Evolutionary conservation across 768 basidiomycete species (phyloP).

Genomic region (Amanita rubescens): DNA sequence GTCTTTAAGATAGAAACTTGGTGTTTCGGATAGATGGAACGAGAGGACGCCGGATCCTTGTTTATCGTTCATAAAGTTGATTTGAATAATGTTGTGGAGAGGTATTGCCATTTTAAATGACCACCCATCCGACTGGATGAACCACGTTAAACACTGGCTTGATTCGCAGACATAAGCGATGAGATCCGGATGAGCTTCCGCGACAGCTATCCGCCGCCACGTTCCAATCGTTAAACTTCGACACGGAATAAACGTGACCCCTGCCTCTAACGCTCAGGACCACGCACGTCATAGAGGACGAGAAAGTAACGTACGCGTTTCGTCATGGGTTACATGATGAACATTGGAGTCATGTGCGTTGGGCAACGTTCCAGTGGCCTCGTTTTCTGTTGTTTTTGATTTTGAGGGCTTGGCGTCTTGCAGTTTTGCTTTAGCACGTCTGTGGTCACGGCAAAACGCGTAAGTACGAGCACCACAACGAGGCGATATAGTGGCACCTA

Average conservation of each 20-base stretch:
- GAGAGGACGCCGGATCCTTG: constrained; percentile 53
- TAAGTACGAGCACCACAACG: constrained; percentile 3
- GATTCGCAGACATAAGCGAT: constrained; percentile 68
- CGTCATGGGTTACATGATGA: constrained; percentile 63
- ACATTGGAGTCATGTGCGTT: constrained; percentile 52
- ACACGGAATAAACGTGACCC: constrained; percentile 71
- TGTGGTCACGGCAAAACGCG: constrained; percentile 19
- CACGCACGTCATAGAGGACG: background rate
- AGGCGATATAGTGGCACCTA: constrained; percentile 37
- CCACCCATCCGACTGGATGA: constrained; percentile 61
- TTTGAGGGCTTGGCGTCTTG: constrained; percentile 45
- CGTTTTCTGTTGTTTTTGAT: constrained; percentile 27
- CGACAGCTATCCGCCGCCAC: constrained; percentile 68
- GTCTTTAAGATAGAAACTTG: constrained; percentile 61
- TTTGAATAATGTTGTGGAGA: constrained; percentile 52
- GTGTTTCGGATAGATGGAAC: constrained; percentile 60
- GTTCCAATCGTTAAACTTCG: constrained; percentile 66
- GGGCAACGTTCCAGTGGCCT: constrained; percentile 39
- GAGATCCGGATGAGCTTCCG: constrained; percentile 51
- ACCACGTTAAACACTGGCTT: constrained; percentile 69
- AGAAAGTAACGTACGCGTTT: constrained; percentile 50
- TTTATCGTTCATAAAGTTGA: constrained; percentile 46
- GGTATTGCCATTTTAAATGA: constrained; percentile 85
- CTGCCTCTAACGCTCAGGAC: constrained; percentile 24
- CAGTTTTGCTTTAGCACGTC: constrained; percentile 78